Evolutionary conservation across 2,329 filamentous ascomycete species (phyloP), one percentile per base, ranked within the genome.

Genomic region (Niveomyces coronatus): DNA sequence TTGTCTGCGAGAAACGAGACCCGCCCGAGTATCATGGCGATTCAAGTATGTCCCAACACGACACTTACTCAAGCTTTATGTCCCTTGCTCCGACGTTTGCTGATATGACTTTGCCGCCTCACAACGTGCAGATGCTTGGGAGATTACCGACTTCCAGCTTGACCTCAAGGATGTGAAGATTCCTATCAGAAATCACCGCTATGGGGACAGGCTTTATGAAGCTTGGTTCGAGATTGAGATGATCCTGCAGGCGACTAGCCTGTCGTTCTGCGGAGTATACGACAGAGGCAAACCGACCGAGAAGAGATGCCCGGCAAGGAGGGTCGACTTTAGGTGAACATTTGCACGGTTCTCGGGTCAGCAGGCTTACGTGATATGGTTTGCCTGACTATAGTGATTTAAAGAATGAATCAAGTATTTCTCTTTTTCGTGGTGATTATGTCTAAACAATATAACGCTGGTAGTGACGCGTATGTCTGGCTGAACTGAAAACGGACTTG

Each of bases 211-310:
- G 31, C 9, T 34, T 10, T 34, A 34, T 26, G 11, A 24, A 14
- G 31, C 31, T 34, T 9, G 2, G 15, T 34, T 34, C 20, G 31
- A 34, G 31, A 34, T 34, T 26, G 31, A 34, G 31, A 34, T 34
- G 31, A 34, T 34, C 17, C 31, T 34, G 20, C 11, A 34, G 31
- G 31, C 31, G 20, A 34, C 31, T 14, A 34, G 31, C n/a, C 14
- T 34, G 20, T 16, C 19, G 9, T 34, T 34, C 20, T 34, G 31
- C 20, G 31, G 31, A 24, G 31, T 34, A 20, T 34, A 34, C 24
- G 31, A 20, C 19, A 34, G 31, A 34, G 24, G 24, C 24, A 34
- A n/a, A 24, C 31, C 19, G n/a, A 14, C 22, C 17, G 31, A 34
- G 24, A 34, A 14, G 20, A 34, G 31, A 26, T 34, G 31, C 20